Evolutionary conservation across 2,329 filamentous ascomycete genomes (phyloP).

Genomic region (Teratosphaeria zuluensis): DNA sequence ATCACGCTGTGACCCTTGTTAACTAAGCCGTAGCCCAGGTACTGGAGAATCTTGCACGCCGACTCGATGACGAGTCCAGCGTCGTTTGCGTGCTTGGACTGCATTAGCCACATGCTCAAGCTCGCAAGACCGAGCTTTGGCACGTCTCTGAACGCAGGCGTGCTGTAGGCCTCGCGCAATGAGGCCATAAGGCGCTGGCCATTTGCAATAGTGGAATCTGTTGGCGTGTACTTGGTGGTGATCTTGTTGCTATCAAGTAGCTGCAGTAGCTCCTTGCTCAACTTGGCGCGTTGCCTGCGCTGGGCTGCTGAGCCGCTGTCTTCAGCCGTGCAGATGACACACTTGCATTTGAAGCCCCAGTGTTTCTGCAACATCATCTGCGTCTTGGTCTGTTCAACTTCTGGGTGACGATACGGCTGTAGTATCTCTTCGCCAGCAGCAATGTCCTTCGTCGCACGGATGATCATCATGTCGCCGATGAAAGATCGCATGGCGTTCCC

Average conservation of each 20-base stretch:
- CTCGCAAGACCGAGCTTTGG: slow-evolving; percentile 7
- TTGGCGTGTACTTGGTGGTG: background rate
- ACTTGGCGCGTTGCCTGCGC: background rate
- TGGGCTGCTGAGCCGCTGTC: background rate
- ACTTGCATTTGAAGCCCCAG: slow-evolving; percentile 5
- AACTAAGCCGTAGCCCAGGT: slow-evolving; percentile 5
- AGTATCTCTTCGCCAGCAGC: slow-evolving; percentile 37
- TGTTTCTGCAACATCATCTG: slow-evolving; percentile 20
- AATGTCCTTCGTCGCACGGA: slow-evolving; percentile 40
- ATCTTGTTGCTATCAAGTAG: background rate
- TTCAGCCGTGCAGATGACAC: slow-evolving; percentile 2
- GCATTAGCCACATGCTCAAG: slow-evolving; percentile 11
- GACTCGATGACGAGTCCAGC: background rate
- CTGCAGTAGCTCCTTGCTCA: background rate
- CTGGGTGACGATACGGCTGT: slow-evolving; percentile 8
- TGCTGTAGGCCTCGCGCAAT: background rate
- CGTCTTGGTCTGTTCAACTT: slow-evolving; percentile 17
- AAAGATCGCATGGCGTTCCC: slow-evolving; percentile 40
- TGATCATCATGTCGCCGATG: slow-evolving; percentile 46
- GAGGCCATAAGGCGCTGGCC: background rate
- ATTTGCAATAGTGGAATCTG: background rate
- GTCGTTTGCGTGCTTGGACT: background rate
- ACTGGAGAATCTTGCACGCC: slow-evolving; percentile 3
- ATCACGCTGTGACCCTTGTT: background rate
- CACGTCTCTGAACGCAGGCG: background rate